Evolutionary conservation across 768 basidiomycete genomes (phyloP), one percentile per base, ranked within the genome.

Genomic region (Calocybe cyanea): DNA sequence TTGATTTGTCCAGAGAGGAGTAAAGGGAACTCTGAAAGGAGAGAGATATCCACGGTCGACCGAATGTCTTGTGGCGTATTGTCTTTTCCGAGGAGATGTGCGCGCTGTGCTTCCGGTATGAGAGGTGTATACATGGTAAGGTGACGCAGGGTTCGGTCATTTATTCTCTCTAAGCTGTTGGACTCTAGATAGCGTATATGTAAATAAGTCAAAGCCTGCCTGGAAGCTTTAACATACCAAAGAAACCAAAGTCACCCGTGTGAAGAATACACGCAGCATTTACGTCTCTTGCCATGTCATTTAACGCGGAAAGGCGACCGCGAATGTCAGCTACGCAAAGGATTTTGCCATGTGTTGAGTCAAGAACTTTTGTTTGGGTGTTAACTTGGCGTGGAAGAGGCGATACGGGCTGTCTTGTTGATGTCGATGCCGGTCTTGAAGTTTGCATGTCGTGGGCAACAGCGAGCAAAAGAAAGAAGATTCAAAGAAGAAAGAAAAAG

Each of bases 191-290:
- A 28, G 4, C 17, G 21, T 1, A 30, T 21, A 23, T 43, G 30
- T 19, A 41, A 25, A 18, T 46, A 19, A 46, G 41, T 15, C 42
- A 38, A 15, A 34, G n/a, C 19, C 6, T 0, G 45, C 3, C n/a
- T n/a, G n/a, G n/a, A n/a, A 42, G 41, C 20, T 53, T 45, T 41
- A 41, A 64, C 76, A 51, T 54, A 85, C 90, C 92, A 65, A 95
- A 96, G 70, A 99, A 96, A 48, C 96, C 96, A 81, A 98, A 98
- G 71, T 99, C 96, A 43, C 96, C 96, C 0, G 94, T 95, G 63
- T 98, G 95, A 48, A 99, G 89, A 63, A 97, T 85, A 14, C 93
- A 95, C 48, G 85, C 80, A 18, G 93, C 96, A 59, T 88, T 86
- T 46, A 81, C 82, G 55, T 96, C 92, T 37, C 84, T 71, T 14